Base-by-base conservation (phyloP, 208 protist species). In the Jaenimonas drosophilae region DNA sequence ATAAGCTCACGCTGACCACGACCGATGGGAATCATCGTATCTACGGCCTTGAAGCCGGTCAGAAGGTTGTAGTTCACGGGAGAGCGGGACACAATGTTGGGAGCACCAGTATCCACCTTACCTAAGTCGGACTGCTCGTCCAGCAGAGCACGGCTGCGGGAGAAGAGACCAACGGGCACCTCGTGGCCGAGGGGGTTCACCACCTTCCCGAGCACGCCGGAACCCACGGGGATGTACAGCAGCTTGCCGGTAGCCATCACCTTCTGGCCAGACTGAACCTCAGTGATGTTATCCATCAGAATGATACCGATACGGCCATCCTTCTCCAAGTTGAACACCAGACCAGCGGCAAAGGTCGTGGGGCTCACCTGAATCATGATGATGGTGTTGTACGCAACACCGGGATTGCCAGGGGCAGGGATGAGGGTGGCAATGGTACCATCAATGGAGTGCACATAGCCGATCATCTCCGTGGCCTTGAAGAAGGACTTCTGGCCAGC, bases 1-100 rank as follows among this genome's bases (percentile, higher is more conserved):
- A 96, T 96, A 43, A 96, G 59, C 78, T 96, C 87, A 62, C 90
- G 85, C 76, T 96, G 90, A 25, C 90, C 91, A 57, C 91, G 85
- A 38, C 91, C 91, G 55, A 96, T 86, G 26, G 91, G 91, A 53
- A 96, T 89, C 59, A 97, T 81, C 36, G 86, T 81, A 67, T 97
- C 91, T 23, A 96, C 76, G 40, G 78, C 76, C 72, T 94, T 97
- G 59, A 96, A 77, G 33, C 91, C 91, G 14, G 84, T 95, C 50
- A 94, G 76, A 59, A 97, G 74, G 49, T 92, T 91, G 77, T 95
- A 92, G 75, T 91, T 83, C 38, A 96, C 91, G 16, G 91, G 90
- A 31, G 78, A 68, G 56, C 88, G 76, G 19, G 83, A 86, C 34
- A 95, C 88, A 48, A 95, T 96, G 46, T 92, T 94, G n/a, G 91